phyloP scores from a whole-genome alignment of 345 rosid species.

The Cardamine chenopodiifolia region DNA sequence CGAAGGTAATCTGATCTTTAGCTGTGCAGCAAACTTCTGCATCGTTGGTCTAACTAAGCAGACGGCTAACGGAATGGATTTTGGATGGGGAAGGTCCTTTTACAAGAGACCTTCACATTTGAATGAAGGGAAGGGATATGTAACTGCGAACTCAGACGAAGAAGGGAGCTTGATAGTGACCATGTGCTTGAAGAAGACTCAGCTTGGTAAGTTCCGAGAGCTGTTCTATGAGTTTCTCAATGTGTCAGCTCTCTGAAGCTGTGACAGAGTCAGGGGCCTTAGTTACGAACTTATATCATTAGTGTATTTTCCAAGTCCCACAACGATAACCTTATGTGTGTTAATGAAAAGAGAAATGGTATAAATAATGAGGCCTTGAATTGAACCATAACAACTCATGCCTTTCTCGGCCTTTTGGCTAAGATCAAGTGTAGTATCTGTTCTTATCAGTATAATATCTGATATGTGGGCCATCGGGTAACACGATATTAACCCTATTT shows the following conservation, averaged over 20 bases:
- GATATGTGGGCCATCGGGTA: background rate
- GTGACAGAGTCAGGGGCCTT: constrained; percentile 1
- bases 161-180: constrained; percentile 62
- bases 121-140: constrained; percentile 58
- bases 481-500: constrained; percentile 26
- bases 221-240: constrained; percentile 49
- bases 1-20: constrained; percentile 48
- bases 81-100: constrained; percentile 73
- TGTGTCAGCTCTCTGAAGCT: constrained; percentile 20
- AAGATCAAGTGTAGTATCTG: constrained; percentile 70
- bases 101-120: constrained; percentile 54
- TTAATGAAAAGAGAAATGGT: background rate
- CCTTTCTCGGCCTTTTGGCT: constrained; percentile 61
- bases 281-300: too few species aligned
- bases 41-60: constrained; percentile 51
- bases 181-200: constrained; percentile 57
- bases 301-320: background rate
- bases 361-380: too few species aligned
- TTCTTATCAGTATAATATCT: constrained; percentile 19
- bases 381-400: too few species aligned
- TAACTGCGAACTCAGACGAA: constrained; percentile 47
- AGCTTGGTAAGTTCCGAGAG: constrained; percentile 58
- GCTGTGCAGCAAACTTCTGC: constrained; percentile 54
- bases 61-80: constrained; percentile 54
- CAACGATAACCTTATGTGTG: background rate